These are phyloP conservation scores for Nakazawaea holstii DNA, from an alignment of 805 yeast genomes.

Conservation along the genomic window DNA sequence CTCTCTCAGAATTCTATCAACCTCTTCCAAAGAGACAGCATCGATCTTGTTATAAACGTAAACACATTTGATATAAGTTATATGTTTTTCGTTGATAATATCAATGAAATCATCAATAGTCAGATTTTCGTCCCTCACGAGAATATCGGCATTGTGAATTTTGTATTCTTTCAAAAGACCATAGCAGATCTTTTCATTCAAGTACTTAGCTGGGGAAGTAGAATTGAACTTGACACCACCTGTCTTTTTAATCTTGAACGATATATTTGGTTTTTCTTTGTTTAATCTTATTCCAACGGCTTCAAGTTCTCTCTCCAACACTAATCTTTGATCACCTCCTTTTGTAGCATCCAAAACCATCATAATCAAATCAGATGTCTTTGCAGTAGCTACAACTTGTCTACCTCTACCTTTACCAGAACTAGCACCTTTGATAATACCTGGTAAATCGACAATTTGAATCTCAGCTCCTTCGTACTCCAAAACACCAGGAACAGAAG, in stretches of 20 bases:
- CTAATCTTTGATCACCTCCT: conserved; percentile 81
- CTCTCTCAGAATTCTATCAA: conserved; percentile 84
- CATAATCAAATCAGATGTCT: conserved; percentile 86
- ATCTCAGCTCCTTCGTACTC: conserved; percentile 96
- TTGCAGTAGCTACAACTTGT: conserved; percentile 94
- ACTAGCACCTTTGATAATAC: conserved; percentile 93
- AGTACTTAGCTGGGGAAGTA: conserved; percentile 72
- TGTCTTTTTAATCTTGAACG: conserved; percentile 71
- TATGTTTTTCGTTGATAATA: conserved; percentile 79
- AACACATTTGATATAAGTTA: conserved; percentile 84
- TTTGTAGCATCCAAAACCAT: conserved; percentile 97
- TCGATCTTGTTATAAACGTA: conserved; percentile 95
- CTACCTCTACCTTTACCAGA: conserved; percentile 98
- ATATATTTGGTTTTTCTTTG: conserved; percentile 73
- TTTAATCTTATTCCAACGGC: conserved; percentile 91
- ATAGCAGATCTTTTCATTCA: conserved; percentile 76
- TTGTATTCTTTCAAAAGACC: conserved; percentile 80
- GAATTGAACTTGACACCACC: conserved; percentile 89
- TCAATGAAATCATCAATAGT: conserved; percentile 94
- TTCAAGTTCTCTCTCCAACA: conserved; percentile 84
- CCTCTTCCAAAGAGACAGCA: conserved; percentile 91
- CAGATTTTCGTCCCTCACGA: conserved; percentile 81
- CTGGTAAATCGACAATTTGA: conserved; percentile 96
- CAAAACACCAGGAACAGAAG: conserved; percentile 94
- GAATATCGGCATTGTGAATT: conserved; percentile 89